Evolutionary conservation across 805 yeast species (phyloP).

Genomic region (Cyberlindnera euphorbiae): DNA sequence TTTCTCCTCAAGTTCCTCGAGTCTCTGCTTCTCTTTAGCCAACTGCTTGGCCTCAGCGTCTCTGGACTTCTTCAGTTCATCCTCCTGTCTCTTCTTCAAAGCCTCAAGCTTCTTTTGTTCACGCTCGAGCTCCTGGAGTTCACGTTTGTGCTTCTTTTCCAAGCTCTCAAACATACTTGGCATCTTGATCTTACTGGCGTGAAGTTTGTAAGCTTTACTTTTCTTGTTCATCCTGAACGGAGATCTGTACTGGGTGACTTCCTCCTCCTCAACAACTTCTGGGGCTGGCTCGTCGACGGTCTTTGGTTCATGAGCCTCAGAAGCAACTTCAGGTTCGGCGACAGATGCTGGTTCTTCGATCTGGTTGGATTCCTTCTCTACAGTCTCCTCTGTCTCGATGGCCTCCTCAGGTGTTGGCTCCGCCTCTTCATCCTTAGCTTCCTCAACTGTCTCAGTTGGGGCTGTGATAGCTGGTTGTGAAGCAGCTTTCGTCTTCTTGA

Average conservation of each 20-base stretch:
- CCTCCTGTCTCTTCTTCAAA: slow-evolving; percentile 14
- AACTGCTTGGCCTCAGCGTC: slow-evolving; percentile 8
- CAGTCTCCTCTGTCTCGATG: too few relatives aligned
- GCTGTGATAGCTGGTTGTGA: too few relatives aligned
- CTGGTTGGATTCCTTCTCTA: neutral
- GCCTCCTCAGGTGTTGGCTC: too few relatives aligned
- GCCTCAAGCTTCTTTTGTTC: slow-evolving; percentile 11
- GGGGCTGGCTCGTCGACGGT: slow-evolving; percentile 1
- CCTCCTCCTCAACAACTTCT: slow-evolving; percentile 1
- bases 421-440: slow-evolving; percentile 1
- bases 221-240: slow-evolving; percentile 14
- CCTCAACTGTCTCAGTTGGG: neutral
- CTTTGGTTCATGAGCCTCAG: slow-evolving; percentile 1
- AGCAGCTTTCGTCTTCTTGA: slow-evolving; percentile 8
- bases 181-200: slow-evolving; percentile 3
- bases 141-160: slow-evolving; percentile 15
- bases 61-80: slow-evolving; percentile 5
- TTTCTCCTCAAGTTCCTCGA: slow-evolving; percentile 13
- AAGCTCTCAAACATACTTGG: slow-evolving; percentile 15
- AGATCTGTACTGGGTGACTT: slow-evolving; percentile 10
- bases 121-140: slow-evolving; percentile 13
- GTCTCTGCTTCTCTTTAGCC: slow-evolving; percentile 8
- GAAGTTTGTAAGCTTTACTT: slow-evolving; percentile 2
- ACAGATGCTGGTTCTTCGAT: too few relatives aligned
- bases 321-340: neutral